phyloP scores from a whole-genome alignment of 306 rosid genomes.

The Lablab purpureus region DNA sequence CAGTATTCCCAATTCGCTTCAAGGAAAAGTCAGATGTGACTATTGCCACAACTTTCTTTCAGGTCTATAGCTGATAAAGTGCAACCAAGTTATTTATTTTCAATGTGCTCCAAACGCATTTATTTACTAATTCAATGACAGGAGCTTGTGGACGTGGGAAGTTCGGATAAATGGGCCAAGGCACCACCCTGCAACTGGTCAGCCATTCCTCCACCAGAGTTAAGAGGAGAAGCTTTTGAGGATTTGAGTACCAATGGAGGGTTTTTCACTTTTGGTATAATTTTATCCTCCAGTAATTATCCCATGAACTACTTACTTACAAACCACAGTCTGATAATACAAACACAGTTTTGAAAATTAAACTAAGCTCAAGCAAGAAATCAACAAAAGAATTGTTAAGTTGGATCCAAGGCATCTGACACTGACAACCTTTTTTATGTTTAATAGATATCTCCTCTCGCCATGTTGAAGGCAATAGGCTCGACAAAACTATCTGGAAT shows the following conservation, averaged over 20 bases:
- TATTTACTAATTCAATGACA: slow-evolving; percentile 45
- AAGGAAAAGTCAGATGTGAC: slow-evolving; percentile 74
- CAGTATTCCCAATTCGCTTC: slow-evolving; percentile 86
- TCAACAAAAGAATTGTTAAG: slow-evolving; percentile 13
- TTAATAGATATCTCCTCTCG: slow-evolving; percentile 66
- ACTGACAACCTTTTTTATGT: slow-evolving; percentile 25
- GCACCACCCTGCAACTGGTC: slow-evolving; percentile 91
- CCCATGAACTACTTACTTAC: slow-evolving; percentile 20
- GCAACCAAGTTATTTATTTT: slow-evolving; percentile 22
- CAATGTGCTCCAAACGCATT: slow-evolving; percentile 16
- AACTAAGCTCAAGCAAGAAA: slow-evolving; percentile 8
- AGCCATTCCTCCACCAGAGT: slow-evolving; percentile 93
- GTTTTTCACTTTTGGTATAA: slow-evolving; percentile 83
- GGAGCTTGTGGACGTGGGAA: slow-evolving; percentile 93
- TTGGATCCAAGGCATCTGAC: slow-evolving; percentile 30
- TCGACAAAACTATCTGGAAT: slow-evolving; percentile 87
- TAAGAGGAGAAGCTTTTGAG: slow-evolving; percentile 83
- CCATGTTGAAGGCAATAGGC: slow-evolving; percentile 73
- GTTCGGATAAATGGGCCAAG: slow-evolving; percentile 78
- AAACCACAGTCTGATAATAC: slow-evolving; percentile 15
- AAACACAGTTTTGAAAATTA: slow-evolving; percentile 23
- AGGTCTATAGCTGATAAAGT: slow-evolving; percentile 57
- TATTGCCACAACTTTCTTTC: slow-evolving; percentile 90
- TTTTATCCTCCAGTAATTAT: slow-evolving; percentile 28
- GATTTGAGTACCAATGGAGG: slow-evolving; percentile 95